Conservation (phyloP, 1,284 basidiomycete species). For the Pseudozyma thailandica region DNA sequence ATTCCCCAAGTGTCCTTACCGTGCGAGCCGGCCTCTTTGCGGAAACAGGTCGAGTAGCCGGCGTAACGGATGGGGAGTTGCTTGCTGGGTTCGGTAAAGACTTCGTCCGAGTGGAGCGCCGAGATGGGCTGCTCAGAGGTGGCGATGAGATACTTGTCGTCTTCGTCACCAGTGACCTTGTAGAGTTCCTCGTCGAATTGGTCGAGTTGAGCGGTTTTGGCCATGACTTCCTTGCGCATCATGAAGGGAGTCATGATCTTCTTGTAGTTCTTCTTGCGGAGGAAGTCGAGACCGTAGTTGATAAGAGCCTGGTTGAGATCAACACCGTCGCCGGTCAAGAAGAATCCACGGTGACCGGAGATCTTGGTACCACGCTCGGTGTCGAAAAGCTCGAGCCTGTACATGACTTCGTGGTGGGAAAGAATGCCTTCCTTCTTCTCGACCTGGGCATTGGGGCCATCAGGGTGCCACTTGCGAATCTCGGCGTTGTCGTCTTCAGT, state of each 20-base stretch:
- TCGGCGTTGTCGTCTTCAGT: slow-evolving; percentile 95
- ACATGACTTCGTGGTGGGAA: slow-evolving; percentile 95
- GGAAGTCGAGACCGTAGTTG: slow-evolving; percentile 92
- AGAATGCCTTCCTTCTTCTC: slow-evolving; percentile 78
- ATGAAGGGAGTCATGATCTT: slow-evolving; percentile 98
- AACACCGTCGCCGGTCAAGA: slow-evolving; percentile 92
- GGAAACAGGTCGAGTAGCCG: slow-evolving; percentile 90
- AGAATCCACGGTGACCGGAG: slow-evolving; percentile 94
- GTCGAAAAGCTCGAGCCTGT: slow-evolving; percentile 93
- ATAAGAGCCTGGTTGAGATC: slow-evolving; percentile 97
- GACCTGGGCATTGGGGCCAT: slow-evolving; percentile 74
- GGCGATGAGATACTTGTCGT: slow-evolving; percentile 98
- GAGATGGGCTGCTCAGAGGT: slow-evolving; percentile 99
- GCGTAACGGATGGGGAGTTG: slow-evolving; percentile 86
- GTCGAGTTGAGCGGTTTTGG: slow-evolving; percentile 94
- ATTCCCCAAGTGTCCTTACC: slow-evolving; percentile 99
- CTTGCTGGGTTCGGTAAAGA: slow-evolving; percentile 90
- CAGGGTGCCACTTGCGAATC: slow-evolving; percentile 85
- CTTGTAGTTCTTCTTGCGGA: slow-evolving; percentile 83
- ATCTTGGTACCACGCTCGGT: slow-evolving; percentile 90
- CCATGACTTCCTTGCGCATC: slow-evolving; percentile 98
- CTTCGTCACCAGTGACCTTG: slow-evolving; percentile 87
- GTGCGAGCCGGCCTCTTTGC: slow-evolving; percentile 96
- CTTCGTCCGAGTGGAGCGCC: slow-evolving; percentile 92
- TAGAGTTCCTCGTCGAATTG: slow-evolving; percentile 99